phyloP scores from a whole-genome alignment of 164 flowering plant species.

The Nymphaea thermarum region DNA sequence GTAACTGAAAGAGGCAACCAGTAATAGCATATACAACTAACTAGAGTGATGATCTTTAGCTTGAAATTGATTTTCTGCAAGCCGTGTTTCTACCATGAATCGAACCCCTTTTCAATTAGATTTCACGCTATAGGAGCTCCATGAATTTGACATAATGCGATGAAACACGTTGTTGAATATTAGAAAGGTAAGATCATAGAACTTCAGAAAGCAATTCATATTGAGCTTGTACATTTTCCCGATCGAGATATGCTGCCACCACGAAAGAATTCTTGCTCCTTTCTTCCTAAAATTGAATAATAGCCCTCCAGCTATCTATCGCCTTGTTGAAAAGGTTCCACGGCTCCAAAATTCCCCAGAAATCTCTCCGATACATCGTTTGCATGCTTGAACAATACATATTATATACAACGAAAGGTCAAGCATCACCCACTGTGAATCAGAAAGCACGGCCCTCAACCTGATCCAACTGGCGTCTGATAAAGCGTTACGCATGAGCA shows the following conservation, averaged over 20 bases:
- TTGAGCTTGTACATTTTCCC: background rate
- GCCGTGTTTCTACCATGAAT: too few relatives aligned
- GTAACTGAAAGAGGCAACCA: too few relatives aligned
- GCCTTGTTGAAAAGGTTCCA: background rate
- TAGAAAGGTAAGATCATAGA: background rate
- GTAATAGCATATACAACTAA: too few relatives aligned
- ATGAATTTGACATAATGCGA: background rate
- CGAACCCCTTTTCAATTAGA: background rate
- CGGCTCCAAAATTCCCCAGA: background rate
- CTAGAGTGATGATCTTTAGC: too few relatives aligned
- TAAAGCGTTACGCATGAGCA: conserved; percentile 25
- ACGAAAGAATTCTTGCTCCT: background rate
- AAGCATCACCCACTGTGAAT: conserved; percentile 3
- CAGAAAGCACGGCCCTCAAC: conserved; percentile 6
- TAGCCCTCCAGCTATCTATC: background rate
- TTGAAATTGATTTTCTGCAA: too few relatives aligned
- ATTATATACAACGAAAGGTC: conserved; percentile 29
- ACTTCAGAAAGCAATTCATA: background rate
- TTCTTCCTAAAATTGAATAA: background rate
- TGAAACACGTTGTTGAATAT: background rate
- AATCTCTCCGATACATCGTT: background rate
- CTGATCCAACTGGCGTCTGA: conserved; percentile 5
- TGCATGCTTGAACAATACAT: conserved; percentile 2
- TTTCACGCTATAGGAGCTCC: background rate
- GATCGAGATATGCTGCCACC: background rate